Base-by-base conservation (phyloP, 2,329 filamentous ascomycete genomes). In the Fusarium sp. region DNA sequence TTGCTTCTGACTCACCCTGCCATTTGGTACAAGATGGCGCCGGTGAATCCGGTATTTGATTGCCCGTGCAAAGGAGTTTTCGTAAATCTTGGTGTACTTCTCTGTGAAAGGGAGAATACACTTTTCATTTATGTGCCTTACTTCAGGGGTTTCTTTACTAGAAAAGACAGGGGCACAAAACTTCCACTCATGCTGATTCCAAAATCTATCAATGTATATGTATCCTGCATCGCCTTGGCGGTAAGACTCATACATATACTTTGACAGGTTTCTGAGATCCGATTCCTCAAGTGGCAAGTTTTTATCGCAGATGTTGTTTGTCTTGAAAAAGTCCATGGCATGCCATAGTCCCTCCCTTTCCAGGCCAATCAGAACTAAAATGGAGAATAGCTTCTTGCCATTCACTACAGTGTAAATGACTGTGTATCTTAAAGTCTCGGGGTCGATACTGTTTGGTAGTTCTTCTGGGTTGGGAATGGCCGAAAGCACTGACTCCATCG, bases 91-190 rank as follows among this genome's bases (percentile, higher is more conserved):
- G 18, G 14, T 25, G 8, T 12, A n/a, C 8, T 15, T 51, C 4
- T 51, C 33, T 21, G 4, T 25, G n/a, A 51, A 51, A 1, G 48
- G 48, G 1, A 51, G n/a, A 1, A 25, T 25, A 9, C 8, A 12
- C 12, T 37, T 6, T 16, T 25, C 11, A 23, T 48, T 0, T 23
- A 12, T 1, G 19, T 19, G 8, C 4, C 25, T 19, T 1, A 15
- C 4, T 10, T 21, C n/a, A 10, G 3, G 12, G 11, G 8, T 1
- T 3, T 10, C 12, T 21, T 27, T 4, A 23, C 3, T 27, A 12
- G n/a, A 51, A 35, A 51, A 27, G 2, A 51, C 11, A 15, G 33
- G 18, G 0, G 48, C 33, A 37, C 48, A 51, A 27, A 37, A 37
- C 8, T 10, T 27, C 48, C n/a, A 37, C 18, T 51, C 31, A 15